Conservation (phyloP, 1,139 yeast genomes). For the Nakaseomyces delphensis region DNA sequence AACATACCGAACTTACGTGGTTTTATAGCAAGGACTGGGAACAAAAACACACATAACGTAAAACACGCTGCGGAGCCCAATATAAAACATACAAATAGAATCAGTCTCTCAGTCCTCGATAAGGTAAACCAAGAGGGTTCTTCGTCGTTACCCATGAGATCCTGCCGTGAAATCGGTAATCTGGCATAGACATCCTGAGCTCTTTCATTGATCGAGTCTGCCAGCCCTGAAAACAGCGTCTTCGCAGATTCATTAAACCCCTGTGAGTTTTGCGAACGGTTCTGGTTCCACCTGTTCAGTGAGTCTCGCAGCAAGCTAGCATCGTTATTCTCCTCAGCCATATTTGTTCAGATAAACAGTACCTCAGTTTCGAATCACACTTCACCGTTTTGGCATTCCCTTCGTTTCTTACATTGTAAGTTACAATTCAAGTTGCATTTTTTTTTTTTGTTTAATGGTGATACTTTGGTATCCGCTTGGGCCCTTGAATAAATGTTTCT, state of each 20-base stretch:
- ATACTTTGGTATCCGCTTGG: no score
- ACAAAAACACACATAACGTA: constrained; percentile 66
- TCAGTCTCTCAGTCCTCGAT: constrained; percentile 68
- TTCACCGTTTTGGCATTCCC: no score
- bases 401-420: no score
- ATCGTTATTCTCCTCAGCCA: constrained; percentile 2
- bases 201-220: constrained; percentile 35
- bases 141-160: constrained; percentile 36
- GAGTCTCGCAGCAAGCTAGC: constrained; percentile 32
- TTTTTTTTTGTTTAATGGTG: no score
- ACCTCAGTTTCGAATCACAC: no score
- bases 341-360: no score
- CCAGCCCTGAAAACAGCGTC: constrained; percentile 34
- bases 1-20: constrained; percentile 85
- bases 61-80: constrained; percentile 74
- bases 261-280: constrained; percentile 23
- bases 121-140: constrained; percentile 55
- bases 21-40: constrained; percentile 81
- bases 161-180: constrained; percentile 47
- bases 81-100: constrained; percentile 71
- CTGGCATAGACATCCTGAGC: constrained; percentile 42
- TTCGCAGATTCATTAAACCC: constrained; percentile 32
- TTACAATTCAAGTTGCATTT: no score
- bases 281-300: constrained; percentile 33
- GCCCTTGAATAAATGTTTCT: no score